Evolutionary conservation across 1,284 basidiomycete species (phyloP).

Genomic region (Schizophyllum commune): DNA sequence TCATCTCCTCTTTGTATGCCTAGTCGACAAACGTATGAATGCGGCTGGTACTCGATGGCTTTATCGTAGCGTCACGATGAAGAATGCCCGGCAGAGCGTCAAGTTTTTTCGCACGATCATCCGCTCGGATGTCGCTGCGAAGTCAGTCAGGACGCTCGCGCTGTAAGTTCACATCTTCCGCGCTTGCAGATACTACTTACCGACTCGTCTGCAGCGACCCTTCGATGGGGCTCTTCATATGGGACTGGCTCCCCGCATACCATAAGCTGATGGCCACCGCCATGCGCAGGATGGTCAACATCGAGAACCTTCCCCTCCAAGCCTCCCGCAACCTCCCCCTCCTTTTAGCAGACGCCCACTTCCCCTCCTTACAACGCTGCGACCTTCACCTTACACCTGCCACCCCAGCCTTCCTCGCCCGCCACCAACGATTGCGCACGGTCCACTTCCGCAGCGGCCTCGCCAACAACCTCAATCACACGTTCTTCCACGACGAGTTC

Average conservation of each 20-base stretch:
- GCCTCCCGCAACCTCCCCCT: background rate
- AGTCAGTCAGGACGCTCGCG: background rate
- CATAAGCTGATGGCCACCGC: background rate
- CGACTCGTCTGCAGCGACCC: background rate
- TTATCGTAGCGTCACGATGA: background rate
- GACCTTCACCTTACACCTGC: background rate
- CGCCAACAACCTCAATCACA: background rate
- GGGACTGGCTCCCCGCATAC: background rate
- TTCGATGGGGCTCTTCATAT: background rate
- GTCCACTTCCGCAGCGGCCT: background rate
- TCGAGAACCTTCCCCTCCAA: background rate
- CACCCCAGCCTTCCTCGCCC: background rate
- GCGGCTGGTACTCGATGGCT: background rate
- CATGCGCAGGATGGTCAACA: background rate
- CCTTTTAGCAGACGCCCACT: background rate
- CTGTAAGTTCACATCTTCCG: background rate
- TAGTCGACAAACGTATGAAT: background rate
- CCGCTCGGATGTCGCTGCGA: background rate
- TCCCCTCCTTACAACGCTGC: background rate
- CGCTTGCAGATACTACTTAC: background rate
- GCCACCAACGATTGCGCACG: background rate
- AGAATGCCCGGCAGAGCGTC: background rate
- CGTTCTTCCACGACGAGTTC: background rate
- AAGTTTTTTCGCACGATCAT: background rate
- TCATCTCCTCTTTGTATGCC: background rate